Percentiles rank a stretch among this genome's conserved stretches.
phyloP scores from a whole-genome alignment of 2,329 filamentous ascomycete genomes.

The Fusarium secorum region DNA sequence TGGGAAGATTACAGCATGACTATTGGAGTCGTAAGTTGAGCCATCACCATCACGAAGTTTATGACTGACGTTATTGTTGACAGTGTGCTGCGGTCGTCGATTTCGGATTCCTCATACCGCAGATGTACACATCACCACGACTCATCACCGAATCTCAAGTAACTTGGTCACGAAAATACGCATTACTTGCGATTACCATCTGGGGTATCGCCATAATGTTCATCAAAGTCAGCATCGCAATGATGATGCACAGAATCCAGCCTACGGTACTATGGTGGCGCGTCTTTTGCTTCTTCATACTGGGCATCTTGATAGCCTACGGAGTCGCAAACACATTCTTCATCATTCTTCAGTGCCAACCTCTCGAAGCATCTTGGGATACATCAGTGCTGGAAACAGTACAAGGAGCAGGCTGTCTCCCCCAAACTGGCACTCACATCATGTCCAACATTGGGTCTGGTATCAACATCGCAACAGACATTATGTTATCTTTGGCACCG shows the following conservation, averaged over 20 bases:
- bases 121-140: not conserved
- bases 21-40: not conserved
- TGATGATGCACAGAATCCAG: slow-evolving; percentile 21
- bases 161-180: not conserved
- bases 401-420: slow-evolving; percentile 7
- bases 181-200: not conserved
- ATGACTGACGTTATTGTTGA: not conserved
- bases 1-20: slow-evolving; percentile 14
- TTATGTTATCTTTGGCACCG: slow-evolving; percentile 1
- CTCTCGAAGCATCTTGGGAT: slow-evolving; percentile 10
- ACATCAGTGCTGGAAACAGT: not conserved
- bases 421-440: slow-evolving; percentile 1
- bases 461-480: slow-evolving; percentile 2
- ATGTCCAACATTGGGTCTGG: slow-evolving; percentile 5
- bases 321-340: slow-evolving; percentile 13
- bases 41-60: too few relatives aligned
- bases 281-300: slow-evolving; percentile 9
- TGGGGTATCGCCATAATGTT: slow-evolving; percentile 24
- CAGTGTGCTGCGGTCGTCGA: slow-evolving; percentile 4
- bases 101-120: slow-evolving; percentile 1
- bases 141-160: not conserved
- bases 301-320: not conserved
- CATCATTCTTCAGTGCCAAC: slow-evolving; percentile 3
- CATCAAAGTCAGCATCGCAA: slow-evolving; percentile 19
- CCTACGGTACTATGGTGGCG: slow-evolving; percentile 1